Base-by-base conservation (phyloP, 1,139 yeast genomes). In the Suhomyces ambrosiae region DNA sequence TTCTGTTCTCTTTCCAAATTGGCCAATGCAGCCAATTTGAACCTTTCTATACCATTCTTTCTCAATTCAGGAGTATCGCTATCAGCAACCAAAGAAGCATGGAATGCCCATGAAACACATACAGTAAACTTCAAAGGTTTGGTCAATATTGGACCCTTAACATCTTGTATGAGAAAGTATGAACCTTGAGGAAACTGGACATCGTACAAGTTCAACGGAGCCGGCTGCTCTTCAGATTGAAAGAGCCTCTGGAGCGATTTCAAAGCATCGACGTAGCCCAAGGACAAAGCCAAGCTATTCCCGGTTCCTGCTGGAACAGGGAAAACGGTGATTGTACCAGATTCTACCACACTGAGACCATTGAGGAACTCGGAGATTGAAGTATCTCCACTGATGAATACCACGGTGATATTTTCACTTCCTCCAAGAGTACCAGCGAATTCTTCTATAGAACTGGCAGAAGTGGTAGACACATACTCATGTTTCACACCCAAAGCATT, bases 271-370 rank as follows among this genome's bases (percentile, higher is more conserved):
- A 49, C 46, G 12, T 79, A 52, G 1, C 79, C 80, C 7, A 82
- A 50, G 0, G 95, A 82, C 13, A 77, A 72, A 2, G 88, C 77
- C 38, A 87, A 65, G 7, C 95, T 89, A 54, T 89, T 89, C 0
- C 96, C 97, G 0, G 96, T 83, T 1, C 97, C 97, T 38, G 81
- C 71, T 0, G 97, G 95, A 15, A 89, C 63, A 3, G 80, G 74
- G 8, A 70, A 63, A 2, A 86, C 35, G 10, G 57, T 52, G 29
- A 72, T 34, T 45, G 51, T 19, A 33, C 47, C 45, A 1, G 44
- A 40, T 2, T 32, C 37, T 3, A 42, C 44, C 1, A 36, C 27
- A 1, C 39, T 33, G 11, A 84, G 53, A 2, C 68, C 68, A 54
- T 89, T 88, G 40, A 87, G 53, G 42, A 89, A 79, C 57, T 89